Evolutionary conservation across 495 filamentous ascomycete species (phyloP), one percentile per base, ranked within the genome.

Genomic region (Trichocladium uniseriatum): DNA sequence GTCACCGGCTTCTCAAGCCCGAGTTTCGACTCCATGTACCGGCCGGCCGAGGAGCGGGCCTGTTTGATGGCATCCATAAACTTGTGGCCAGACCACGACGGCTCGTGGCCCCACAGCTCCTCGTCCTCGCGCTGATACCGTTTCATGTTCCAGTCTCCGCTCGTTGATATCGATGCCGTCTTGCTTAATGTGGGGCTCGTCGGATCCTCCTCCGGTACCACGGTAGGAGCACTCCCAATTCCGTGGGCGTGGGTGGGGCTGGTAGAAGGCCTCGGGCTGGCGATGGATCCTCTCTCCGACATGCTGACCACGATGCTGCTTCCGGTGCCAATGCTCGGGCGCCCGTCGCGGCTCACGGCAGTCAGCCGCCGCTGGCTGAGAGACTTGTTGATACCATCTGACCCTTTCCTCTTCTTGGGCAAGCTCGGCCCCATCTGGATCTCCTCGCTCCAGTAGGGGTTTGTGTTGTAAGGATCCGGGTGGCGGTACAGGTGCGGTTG

Each of bases 61-160:
- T 74, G 69, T 52, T 69, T 70, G 63, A 78, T 69, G 45, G 66
- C 70, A 60, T 74, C 72, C 64, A 72, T 70, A 38, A 74, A 38
- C 40, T 68, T 71, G 39, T 73, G 69, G 36, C 67, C 64, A 7
- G 69, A 66, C 51, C 59, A 59, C 2, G 61, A 58, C 18, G 60
- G 38, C 19, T 75, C 69, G 22, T 62, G 50, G 16, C 86, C 84
- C 87, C 87, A 92, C 14, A 91, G 73, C 36, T 81, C 79, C 62
- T 95, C 88, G 55, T 95, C 88, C 57, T 89, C 84, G 29, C 89
- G 76, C 61, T 95, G 87, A 61, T 89, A 85, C 34, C 82, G 78
- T 66, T 78, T 80, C 28, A 72, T 70, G 55, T 88, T 87, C 80
- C 80, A 89, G 44, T 79, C 78, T 39, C 82, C 80, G 10, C 53